Evolutionary conservation across 768 basidiomycete species (phyloP), one percentile per base, ranked within the genome.

Genomic region (Leucogyrophana mollusca): DNA sequence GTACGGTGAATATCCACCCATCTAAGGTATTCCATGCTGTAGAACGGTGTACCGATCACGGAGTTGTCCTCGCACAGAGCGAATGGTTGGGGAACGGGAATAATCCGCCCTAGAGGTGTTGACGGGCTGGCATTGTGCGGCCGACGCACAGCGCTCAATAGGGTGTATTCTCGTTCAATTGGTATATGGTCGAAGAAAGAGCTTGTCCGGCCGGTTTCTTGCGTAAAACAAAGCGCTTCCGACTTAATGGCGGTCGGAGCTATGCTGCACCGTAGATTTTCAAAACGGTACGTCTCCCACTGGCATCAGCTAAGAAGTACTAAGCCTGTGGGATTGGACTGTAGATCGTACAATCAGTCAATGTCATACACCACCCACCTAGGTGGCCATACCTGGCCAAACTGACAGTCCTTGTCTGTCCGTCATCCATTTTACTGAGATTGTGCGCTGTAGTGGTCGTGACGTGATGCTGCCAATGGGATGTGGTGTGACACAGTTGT

Each of bases 291-390:
- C 16, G 22, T 40, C 14, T 68, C 80, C 22, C 66, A 87, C 87
- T 77, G 14, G 79, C 73, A 67, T 91, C 90, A 4, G 82, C 89
- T 40, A 99, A 67, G 68, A 98, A 89, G 65, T 97, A 99, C n/a
- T n/a, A n/a, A n/a, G n/a, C n/a, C n/a, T 0, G 95, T 98, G 0
- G 95, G 95, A 60, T 99, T 99, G 7, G 92, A 93, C 90, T 94
- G 63, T 4, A 41, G 35, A 11, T 34, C 30, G 35, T 27, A n/a
- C 23, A 17, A 40, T n/a, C 20, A 32, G 46, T 54, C 34, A 47
- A 11, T 37, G 16, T 22, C 37, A 43, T 20, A 33, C 23, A 30
- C 25, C 21, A 17, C n/a, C 10, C 23, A 16, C n/a, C n/a, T n/a
- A n/a, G 40, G 33, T 23, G 14, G 40, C 46, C 73, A 58, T 65